phyloP scores from a whole-genome alignment of 192 early-diverging fungal genomes.

The Backusella macrospora region DNA sequence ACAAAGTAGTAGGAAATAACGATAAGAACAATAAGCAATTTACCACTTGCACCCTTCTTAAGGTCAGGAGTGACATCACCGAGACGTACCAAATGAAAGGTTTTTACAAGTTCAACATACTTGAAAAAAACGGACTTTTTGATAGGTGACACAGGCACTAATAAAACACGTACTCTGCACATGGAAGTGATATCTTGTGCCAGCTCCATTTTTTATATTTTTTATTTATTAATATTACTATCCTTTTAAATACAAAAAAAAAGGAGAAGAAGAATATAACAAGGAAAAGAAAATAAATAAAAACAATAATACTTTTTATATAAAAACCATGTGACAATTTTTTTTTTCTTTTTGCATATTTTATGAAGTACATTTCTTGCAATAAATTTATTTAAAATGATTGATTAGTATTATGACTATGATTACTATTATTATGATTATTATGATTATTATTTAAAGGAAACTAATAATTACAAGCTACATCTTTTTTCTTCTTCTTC shows the following conservation, averaged over 20 bases:
- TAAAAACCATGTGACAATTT: too few relatives aligned
- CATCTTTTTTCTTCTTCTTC: too few relatives aligned
- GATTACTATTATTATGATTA: too few relatives aligned
- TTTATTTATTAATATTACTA: background rate
- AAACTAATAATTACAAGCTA: too few relatives aligned
- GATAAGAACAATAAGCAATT: background rate
- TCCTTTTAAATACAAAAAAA: background rate
- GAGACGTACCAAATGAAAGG: constrained; percentile 65
- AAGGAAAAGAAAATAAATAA: background rate
- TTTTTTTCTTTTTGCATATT: too few relatives aligned
- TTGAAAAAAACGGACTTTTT: constrained; percentile 63
- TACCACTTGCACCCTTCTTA: constrained; percentile 43
- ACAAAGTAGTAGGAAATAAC: constrained; percentile 11
- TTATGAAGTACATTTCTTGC: too few relatives aligned
- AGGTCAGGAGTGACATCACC: constrained; percentile 72
- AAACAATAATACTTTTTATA: too few relatives aligned
- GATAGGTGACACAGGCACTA: constrained; percentile 73
- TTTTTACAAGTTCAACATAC: constrained; percentile 66
- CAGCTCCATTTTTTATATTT: constrained; percentile 30
- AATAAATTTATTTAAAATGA: too few relatives aligned
- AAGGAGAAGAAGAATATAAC: background rate
- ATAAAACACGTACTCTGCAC: constrained; percentile 62
- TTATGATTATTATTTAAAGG: too few relatives aligned
- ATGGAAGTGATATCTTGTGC: constrained; percentile 54
- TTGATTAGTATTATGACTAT: too few relatives aligned